Conservation (phyloP, 495 filamentous ascomycete species). For the Podospora pseudocomata region DNA sequence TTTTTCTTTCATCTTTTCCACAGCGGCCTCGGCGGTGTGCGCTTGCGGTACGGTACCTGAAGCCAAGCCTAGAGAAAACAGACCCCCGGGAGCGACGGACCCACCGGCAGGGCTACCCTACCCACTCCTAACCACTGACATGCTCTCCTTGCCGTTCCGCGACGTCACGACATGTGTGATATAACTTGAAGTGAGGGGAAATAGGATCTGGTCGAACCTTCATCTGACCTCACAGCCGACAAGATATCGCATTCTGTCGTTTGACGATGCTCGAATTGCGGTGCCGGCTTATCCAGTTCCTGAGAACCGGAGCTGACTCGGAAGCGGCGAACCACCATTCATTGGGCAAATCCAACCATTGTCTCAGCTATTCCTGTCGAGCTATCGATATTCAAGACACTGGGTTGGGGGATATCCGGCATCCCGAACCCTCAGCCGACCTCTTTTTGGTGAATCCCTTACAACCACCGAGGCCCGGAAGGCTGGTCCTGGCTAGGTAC, state of each 20-base stretch:
- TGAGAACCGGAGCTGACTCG: neutral
- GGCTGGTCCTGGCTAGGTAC: neutral
- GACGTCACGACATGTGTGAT: neutral
- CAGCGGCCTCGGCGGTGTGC: neutral
- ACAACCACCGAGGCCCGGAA: neutral
- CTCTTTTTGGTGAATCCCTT: neutral
- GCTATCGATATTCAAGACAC: neutral
- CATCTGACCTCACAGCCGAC: neutral
- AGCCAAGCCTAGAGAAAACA: neutral
- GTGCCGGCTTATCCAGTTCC: neutral
- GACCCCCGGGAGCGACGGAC: neutral
- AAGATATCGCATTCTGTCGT: neutral
- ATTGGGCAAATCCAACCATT: neutral
- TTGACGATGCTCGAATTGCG: neutral
- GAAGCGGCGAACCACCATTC: neutral
- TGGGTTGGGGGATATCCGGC: neutral
- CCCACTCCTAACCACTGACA: neutral
- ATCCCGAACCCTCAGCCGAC: neutral
- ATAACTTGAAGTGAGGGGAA: neutral
- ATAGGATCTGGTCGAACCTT: neutral
- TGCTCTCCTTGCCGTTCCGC: neutral
- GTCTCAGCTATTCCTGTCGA: neutral
- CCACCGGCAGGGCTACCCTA: constrained; percentile 2
- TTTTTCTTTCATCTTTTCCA: neutral
- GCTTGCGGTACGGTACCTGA: neutral